Conservation (phyloP, 306 rosid species). For the Cicer yamashitae region DNA sequence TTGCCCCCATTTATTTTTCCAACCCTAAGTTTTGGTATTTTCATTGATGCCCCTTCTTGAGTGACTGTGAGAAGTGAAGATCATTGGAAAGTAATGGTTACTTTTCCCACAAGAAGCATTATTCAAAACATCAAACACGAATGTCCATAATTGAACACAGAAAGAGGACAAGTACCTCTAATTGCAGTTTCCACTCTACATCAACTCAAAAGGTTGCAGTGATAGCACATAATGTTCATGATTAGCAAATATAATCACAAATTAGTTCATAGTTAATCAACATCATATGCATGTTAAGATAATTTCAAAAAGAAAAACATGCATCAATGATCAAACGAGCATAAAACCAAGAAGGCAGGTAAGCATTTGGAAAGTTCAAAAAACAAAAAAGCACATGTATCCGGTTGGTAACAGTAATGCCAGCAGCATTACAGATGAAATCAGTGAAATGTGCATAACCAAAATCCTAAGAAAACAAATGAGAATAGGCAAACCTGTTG, state of each 20-base stretch:
- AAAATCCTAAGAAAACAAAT: neutral
- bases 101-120: conserved; percentile 8
- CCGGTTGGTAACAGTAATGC: neutral
- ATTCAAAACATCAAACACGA: conserved; percentile 21
- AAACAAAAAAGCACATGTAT: neutral
- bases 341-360: conserved; percentile 4
- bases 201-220: conserved; percentile 11
- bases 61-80: neutral
- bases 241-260: conserved; percentile 20
- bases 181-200: conserved; percentile 19
- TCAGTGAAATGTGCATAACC: neutral
- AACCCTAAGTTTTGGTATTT: neutral
- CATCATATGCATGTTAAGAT: neutral
- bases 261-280: neutral
- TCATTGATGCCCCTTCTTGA: neutral
- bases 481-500: conserved; percentile 69
- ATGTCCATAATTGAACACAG: conserved; percentile 26
- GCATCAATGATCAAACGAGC: conserved; percentile 18
- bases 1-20: neutral
- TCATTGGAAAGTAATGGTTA: conserved; percentile 6
- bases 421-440: neutral
- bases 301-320: conserved; percentile 8
- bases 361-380: neutral
- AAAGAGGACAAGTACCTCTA: conserved; percentile 21
- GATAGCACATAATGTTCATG: neutral